Percentiles rank a stretch among this genome's conserved stretches.
Conservation (phyloP, 139 green algal species). For the Auxenochlorella pyrenoidosa region DNA sequence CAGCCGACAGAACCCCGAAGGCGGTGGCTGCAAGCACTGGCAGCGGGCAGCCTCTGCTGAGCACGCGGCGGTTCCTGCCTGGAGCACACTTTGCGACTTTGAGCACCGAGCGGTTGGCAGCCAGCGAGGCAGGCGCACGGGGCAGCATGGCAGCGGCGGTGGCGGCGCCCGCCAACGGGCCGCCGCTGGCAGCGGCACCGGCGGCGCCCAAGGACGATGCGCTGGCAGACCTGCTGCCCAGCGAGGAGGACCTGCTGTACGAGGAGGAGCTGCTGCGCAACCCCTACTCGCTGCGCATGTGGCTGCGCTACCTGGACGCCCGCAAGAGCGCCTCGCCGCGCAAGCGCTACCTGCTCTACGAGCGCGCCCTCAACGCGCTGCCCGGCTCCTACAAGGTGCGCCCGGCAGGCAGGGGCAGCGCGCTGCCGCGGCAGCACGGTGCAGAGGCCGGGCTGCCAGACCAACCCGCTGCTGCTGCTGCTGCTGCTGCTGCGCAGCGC, state of each 20-base stretch:
- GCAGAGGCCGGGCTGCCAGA: neutral
- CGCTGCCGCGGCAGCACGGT: neutral
- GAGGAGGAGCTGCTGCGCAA: slow-evolving; percentile 98
- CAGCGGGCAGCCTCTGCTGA: too few species aligned
- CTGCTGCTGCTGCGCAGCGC: neutral
- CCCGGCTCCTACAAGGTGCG: slow-evolving; percentile 95
- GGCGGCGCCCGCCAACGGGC: slow-evolving; percentile 9
- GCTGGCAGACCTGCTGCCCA: slow-evolving; percentile 82
- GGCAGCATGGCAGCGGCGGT: neutral
- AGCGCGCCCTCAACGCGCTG: slow-evolving; percentile 88
- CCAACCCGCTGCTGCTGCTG: too few species aligned
- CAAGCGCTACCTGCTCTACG: slow-evolving; percentile 89
- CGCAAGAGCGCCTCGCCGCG: slow-evolving; percentile 67
- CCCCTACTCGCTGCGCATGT: slow-evolving; percentile 92
- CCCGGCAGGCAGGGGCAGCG: neutral
- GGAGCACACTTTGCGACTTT: too few species aligned
- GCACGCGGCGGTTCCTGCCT: too few species aligned
- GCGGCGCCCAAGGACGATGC: slow-evolving; percentile 29
- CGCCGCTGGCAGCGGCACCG: neutral
- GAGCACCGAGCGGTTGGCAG: too few species aligned
- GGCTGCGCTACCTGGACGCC: slow-evolving; percentile 91
- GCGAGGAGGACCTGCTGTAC: slow-evolving; percentile 93
- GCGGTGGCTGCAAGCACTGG: too few species aligned
- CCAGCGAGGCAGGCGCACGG: neutral
- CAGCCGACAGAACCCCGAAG: too few species aligned